Evolutionary conservation across 1,139 yeast species (phyloP), one percentile per base, ranked within the genome.

Genomic region (Taphrina confusa): DNA sequence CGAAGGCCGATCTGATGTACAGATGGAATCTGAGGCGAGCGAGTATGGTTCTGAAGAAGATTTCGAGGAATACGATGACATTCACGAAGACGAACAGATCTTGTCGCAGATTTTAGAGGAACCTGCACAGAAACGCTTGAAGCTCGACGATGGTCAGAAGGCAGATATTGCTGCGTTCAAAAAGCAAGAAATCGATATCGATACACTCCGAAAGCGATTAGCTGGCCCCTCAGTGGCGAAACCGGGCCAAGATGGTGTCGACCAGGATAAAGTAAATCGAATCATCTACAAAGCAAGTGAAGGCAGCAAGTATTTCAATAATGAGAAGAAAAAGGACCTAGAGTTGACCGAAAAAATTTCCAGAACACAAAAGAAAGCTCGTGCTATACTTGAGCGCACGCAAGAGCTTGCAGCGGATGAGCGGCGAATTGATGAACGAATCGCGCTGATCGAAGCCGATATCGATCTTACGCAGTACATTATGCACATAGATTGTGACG

Each of bases 401-500:
- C 22, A 56, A 30, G 66, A 65, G 12, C 61, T 66, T 22, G 56
- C 39, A 1, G 61, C 59, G 2, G 65, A 68, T 5, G 59, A 59
- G 16, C 50, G 51, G n/a, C 51, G 54, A 16, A 61, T 58, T 8
- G 62, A 62, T 14, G 39, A 52, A 4, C 27, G 50, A 34, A 55
- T 67, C 6, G 46, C 58, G 9, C 45, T 36, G 11, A 40, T 62
- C 30, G 66, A 65, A 39, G 34, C 57, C 5, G 36, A 57, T 9
- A 63, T 66, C 8, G 66, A 67, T 31, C 59, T 67, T 14, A 46
- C 66, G 12, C 70, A 72, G 50, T 71, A 76, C 0, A 80, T 86
- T 20, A 73, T 86, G 44, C 95, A 87, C 70, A 75, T 87, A 46
- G 95, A 87, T 70, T 87, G 88, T 70, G 95, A 87, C 68, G 87